Evolutionary conservation across 768 basidiomycete genomes (phyloP), one percentile per base, ranked within the genome.

Genomic region (Podaxis sp.): DNA sequence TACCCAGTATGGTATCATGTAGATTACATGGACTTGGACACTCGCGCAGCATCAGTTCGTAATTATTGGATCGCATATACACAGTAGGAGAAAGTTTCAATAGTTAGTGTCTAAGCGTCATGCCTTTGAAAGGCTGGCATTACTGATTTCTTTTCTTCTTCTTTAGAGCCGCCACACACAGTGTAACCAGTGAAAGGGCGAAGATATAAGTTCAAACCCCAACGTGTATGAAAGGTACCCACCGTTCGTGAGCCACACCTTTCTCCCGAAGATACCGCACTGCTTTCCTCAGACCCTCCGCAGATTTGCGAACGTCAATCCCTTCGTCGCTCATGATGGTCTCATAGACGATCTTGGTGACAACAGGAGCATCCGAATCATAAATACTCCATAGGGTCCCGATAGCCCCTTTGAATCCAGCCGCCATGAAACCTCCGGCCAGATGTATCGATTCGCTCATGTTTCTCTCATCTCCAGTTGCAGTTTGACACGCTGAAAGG

Each of bases 401-500:
- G 22, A 82, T 70, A 2, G 76, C 77, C 7, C 69, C 66, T 6
- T 67, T 64, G 58, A 70, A 76, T 1, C 74, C 75, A 37, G 73
- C 71, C 11, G 65, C 71, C 51, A 77, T 65, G 75, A 81, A 76
- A 0, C 76, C 78, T 1, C 75, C 77, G 0, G 81, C 76, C 4
- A 82, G 65, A 69, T 82, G 79, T 6, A 82, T 66, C 0, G 72
- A 59, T 63, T 73, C 68, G n/a, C 73, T 68, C 15, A 70, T 36
- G 30, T 70, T 62, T 2, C 65, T 60, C 1, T 67, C 52, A 28
- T 73, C 70, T 4, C 80, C 77, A 28, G 65, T 72, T 0, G 78
- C 78, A 2, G 77, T 83, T 60, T 83, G 73, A 62, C 82, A 83
- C 0, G 82, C 80, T 7, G 81, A 81, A 2, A 83, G 72, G 66